phyloP scores from a whole-genome alignment of 352 stramenopile genomes.

The Phytophthora sp. region DNA sequence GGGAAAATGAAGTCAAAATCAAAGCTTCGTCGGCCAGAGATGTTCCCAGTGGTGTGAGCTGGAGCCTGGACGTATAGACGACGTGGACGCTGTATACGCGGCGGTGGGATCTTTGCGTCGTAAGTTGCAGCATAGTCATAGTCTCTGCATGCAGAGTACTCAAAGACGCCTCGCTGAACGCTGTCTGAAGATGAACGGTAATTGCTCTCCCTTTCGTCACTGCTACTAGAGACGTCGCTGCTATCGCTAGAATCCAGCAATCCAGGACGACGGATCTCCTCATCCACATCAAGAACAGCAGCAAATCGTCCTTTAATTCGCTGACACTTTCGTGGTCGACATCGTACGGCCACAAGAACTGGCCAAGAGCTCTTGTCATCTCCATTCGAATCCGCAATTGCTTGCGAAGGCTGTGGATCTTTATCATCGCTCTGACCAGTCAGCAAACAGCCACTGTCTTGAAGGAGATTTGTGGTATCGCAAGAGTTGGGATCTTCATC shows the following conservation, averaged over 20 bases:
- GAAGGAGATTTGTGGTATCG: neutral
- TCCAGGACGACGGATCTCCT: slow-evolving; percentile 11
- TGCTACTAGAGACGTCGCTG: slow-evolving; percentile 17
- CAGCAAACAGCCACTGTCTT: neutral
- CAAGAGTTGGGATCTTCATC: neutral
- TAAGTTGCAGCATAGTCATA: slow-evolving; percentile 16
- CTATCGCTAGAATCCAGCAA: slow-evolving; percentile 12
- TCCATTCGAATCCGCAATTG: neutral
- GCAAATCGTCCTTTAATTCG: slow-evolving; percentile 12
- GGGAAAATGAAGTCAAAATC: slow-evolving; percentile 74
- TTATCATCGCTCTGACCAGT: neutral
- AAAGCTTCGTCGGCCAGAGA: slow-evolving; percentile 49
- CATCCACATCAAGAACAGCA: neutral
- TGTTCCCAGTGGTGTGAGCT: slow-evolving; percentile 1
- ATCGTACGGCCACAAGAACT: slow-evolving; percentile 68
- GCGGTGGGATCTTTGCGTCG: slow-evolving; percentile 23
- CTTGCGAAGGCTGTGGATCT: neutral
- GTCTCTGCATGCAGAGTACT: slow-evolving; percentile 27
- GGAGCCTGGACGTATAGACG: slow-evolving; percentile 36
- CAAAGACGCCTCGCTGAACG: slow-evolving; percentile 38
- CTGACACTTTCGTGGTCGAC: slow-evolving; percentile 44
- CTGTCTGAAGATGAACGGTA: slow-evolving; percentile 4
- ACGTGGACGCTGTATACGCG: slow-evolving; percentile 29
- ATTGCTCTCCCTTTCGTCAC: slow-evolving; percentile 20
- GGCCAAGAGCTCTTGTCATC: slow-evolving; percentile 19